Percentiles rank a stretch among this genome's conserved stretches.
Conservation (phyloP, 192 early-diverging fungal genomes). For the Paraglomus occultum region DNA sequence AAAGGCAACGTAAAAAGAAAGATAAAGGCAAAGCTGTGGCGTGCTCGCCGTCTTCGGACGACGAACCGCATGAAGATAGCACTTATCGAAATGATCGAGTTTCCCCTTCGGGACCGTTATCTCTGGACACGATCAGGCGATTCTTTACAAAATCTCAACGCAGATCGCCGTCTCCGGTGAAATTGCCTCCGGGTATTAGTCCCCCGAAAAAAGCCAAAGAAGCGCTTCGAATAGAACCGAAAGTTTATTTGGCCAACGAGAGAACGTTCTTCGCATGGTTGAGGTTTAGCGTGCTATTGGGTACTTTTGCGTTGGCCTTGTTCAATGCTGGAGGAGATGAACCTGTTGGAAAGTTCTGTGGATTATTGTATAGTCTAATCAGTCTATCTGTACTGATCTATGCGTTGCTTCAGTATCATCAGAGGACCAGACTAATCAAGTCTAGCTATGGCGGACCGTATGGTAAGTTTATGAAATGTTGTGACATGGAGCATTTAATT, state of each 20-base stretch:
- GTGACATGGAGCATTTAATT: not conserved
- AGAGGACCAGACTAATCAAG: conserved; percentile 65
- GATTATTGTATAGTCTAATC: conserved; percentile 68
- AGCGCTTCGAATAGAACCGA: conserved; percentile 75
- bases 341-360: conserved; percentile 62
- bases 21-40: conserved; percentile 27
- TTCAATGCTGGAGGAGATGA: conserved; percentile 79
- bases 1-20: not conserved
- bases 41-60: not conserved
- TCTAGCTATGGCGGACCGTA: conserved; percentile 56
- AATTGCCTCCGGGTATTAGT: conserved; percentile 37
- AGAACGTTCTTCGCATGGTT: conserved; percentile 83
- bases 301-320: conserved; percentile 65
- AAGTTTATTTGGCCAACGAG: conserved; percentile 87
- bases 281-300: conserved; percentile 70
- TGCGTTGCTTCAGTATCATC: conserved; percentile 67
- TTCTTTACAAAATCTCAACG: not conserved
- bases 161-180: conserved; percentile 17
- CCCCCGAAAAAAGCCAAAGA: conserved; percentile 47
- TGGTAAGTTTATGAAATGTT: conserved; percentile 30
- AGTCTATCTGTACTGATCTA: conserved; percentile 71
- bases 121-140: conserved; percentile 3
- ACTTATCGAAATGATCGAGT: not conserved
- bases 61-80: conserved; percentile 5
- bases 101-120: not conserved